Base-by-base conservation (phyloP, 805 yeast genomes). In the Wickerhamomyces queroliae region DNA sequence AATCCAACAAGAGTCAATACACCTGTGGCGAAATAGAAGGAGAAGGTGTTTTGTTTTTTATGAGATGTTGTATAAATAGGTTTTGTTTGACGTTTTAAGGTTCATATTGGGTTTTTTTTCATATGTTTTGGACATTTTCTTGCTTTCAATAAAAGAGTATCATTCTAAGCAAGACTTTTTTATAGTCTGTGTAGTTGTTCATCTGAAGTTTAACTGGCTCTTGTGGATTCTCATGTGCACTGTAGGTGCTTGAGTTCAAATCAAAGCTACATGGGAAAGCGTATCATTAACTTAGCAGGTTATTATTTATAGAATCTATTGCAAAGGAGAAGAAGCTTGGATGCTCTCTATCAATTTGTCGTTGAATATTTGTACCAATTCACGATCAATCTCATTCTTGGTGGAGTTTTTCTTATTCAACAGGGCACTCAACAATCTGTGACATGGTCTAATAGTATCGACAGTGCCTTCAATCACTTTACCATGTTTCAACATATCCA, bases 321-420 rank as follows among this genome's bases (percentile, higher is more conserved):
- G 35, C 7, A 44, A 37, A 2, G 47, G 33, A 4, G 30, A 16
- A 7, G 37, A 20, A 4, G 38, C 27, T 16, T 51, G 44, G 2
- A 47, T 35, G 11, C 42, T 44, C 24, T 53, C 57, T 13, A 49
- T 18, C 3, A 55, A 12, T 26, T 48, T 53, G 3, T 44, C 47
- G 18, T 39, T 47, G 9, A 55, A 41, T 11, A 45, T 7, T 2
- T 24, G 11, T 15, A 52, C 39, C 1, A 45, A 39, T 13, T 46
- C 52, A 13, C 15, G 36, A 5, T 31, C 20, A 2, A 20, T 20
- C 16, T 30, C 19, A 9, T 13, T 29, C 3, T 23, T 34, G 6
- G 13, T 3, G 3, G 6, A 16, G 12, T 36, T 35, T 27, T 38
- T 53, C 25, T 28, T 39, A 13, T 12, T 6, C 2, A 46, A 32